phyloP scores from a whole-genome alignment of 768 basidiomycete species.

The Panellus pusillus region DNA sequence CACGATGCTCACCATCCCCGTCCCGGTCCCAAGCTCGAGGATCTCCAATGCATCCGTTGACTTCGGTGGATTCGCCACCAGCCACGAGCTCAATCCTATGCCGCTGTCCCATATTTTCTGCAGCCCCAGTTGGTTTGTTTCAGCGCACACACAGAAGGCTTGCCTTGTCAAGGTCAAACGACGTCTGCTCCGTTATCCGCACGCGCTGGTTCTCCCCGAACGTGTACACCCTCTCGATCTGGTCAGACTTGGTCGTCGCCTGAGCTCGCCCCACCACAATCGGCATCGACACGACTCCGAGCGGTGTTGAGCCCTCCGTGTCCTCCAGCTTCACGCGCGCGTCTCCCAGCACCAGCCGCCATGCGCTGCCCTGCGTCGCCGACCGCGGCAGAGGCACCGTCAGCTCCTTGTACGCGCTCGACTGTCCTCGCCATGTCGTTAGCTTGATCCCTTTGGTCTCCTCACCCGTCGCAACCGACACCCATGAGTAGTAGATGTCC shows the following conservation, averaged over 20 bases:
- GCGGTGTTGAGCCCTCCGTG: slow-evolving; percentile 45
- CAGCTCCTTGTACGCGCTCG: slow-evolving; percentile 73
- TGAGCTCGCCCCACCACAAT: slow-evolving; percentile 40
- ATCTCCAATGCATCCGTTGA: slow-evolving; percentile 27
- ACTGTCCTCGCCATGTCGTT: slow-evolving; percentile 64
- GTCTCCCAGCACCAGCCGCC: slow-evolving; percentile 57
- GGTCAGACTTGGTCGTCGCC: slow-evolving; percentile 37
- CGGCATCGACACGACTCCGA: slow-evolving; percentile 70
- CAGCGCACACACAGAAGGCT: slow-evolving; percentile 26
- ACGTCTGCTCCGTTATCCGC: slow-evolving; percentile 72
- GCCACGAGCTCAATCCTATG: slow-evolving; percentile 79
- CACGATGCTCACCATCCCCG: slow-evolving; percentile 74
- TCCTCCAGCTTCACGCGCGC: slow-evolving; percentile 36
- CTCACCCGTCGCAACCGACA: slow-evolving; percentile 18
- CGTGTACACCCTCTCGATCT: slow-evolving; percentile 57
- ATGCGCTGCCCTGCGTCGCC: slow-evolving; percentile 47
- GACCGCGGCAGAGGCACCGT: slow-evolving; percentile 59
- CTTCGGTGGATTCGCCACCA: slow-evolving; percentile 32
- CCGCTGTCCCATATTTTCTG: slow-evolving; percentile 98
- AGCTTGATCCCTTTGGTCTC: slow-evolving; percentile 55
- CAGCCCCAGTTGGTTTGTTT: slow-evolving; percentile 27
- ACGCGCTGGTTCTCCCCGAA: slow-evolving; percentile 31
- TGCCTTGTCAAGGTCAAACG: slow-evolving; percentile 93
- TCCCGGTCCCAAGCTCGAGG: slow-evolving; percentile 61
- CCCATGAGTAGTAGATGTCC: slow-evolving; percentile 75